phyloP scores from a whole-genome alignment of 2,329 filamentous ascomycete genomes.

The Pseudocercospora eumusae region DNA sequence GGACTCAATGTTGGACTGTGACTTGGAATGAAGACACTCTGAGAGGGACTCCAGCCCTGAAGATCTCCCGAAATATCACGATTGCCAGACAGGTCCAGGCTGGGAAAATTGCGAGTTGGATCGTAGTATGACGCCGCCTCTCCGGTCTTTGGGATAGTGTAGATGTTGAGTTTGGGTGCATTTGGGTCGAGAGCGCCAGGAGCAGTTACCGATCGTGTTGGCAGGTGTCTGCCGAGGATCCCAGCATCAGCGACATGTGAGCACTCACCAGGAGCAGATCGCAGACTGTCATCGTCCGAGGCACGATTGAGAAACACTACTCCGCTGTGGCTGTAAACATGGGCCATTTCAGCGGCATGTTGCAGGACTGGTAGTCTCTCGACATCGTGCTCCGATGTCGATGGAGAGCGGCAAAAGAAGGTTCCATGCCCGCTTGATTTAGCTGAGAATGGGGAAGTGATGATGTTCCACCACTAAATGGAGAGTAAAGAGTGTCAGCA shows the following conservation, averaged over 20 bases:
- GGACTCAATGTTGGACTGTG: constrained; percentile 3
- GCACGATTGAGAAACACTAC: constrained; percentile 30
- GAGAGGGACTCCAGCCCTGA: constrained; percentile 32
- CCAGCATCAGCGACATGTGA: neutral
- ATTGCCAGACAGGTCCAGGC: constrained; percentile 16
- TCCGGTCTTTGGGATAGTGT: constrained; percentile 38
- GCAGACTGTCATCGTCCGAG: constrained; percentile 26
- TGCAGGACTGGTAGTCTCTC: constrained; percentile 28
- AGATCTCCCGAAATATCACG: constrained; percentile 6
- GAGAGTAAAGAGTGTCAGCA: neutral
- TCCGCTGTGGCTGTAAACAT: constrained; percentile 24
- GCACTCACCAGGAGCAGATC: constrained; percentile 29
- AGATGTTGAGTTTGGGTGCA: constrained; percentile 35
- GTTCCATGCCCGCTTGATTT: constrained; percentile 20
- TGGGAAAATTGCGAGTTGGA: constrained; percentile 27
- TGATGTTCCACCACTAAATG: constrained; percentile 70
- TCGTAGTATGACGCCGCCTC: constrained; percentile 40
- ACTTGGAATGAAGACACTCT: constrained; percentile 28
- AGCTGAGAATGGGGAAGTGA: constrained; percentile 66
- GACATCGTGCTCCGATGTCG: constrained; percentile 19
- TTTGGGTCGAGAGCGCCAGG: constrained; percentile 31
- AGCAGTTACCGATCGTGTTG: constrained; percentile 35
- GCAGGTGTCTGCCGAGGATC: neutral
- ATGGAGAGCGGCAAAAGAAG: constrained; percentile 36
- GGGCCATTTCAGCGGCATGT: constrained; percentile 32